Percentiles rank a stretch among this genome's conserved stretches.
These are phyloP conservation scores for Hydrangea macrophylla DNA, from an alignment of 148 eudicot genomes.

Conservation along the genomic window DNA sequence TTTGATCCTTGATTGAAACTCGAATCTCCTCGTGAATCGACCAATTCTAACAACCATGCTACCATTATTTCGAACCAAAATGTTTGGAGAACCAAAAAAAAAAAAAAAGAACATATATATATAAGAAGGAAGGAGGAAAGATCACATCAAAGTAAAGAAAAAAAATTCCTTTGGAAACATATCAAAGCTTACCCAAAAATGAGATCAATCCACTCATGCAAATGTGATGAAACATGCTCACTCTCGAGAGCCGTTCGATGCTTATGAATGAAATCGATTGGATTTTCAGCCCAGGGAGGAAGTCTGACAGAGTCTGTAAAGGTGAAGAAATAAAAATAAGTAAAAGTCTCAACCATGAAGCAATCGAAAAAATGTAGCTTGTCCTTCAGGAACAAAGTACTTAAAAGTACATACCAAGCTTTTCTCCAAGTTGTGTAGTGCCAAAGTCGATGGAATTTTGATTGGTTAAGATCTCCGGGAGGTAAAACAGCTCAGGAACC, in stretches of 20 bases:
- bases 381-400: conserved; percentile 10
- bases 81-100: neutral
- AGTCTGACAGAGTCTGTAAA: conserved; percentile 70
- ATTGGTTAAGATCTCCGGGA: conserved; percentile 83
- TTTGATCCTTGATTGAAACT: too few relatives aligned
- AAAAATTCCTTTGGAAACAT: neutral
- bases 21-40: too few relatives aligned
- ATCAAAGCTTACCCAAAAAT: conserved; percentile 73
- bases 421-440: conserved; percentile 91
- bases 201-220: conserved; percentile 99
- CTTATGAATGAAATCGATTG: conserved; percentile 86
- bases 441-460: conserved; percentile 90
- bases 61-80: neutral
- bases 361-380: neutral
- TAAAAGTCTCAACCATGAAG: neutral
- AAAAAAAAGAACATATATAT: too few relatives aligned
- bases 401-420: conserved; percentile 61
- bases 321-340: neutral
- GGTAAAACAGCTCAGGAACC: conserved; percentile 99
- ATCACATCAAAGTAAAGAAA: conserved; percentile 7
- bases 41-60: too few relatives aligned
- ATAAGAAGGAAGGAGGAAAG: neutral
- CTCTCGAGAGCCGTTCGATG: conserved; percentile 98
- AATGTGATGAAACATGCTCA: conserved; percentile 94
- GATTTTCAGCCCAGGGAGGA: conserved; percentile 95